These are phyloP conservation scores for Neurospora sp. DNA, from an alignment of 495 filamentous ascomycete species.

Conservation along the genomic window DNA sequence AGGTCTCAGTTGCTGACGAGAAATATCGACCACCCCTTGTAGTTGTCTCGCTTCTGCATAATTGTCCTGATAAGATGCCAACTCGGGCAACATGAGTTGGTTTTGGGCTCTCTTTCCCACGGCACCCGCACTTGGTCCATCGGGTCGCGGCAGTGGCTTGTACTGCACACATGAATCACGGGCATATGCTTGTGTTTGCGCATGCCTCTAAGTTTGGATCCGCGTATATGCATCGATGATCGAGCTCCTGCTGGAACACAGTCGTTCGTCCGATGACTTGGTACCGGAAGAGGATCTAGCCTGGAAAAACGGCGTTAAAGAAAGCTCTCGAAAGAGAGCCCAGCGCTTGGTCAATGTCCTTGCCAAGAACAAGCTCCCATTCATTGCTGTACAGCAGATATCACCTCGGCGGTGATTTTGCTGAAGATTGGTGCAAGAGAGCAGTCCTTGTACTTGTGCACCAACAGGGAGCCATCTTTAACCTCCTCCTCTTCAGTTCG, in stretches of 20 bases:
- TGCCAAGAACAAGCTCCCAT: background rate
- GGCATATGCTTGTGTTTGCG: background rate
- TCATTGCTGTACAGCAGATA: slow-evolving; percentile 5
- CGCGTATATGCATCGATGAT: background rate
- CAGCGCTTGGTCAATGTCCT: background rate
- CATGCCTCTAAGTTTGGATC: background rate
- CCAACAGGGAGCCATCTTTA: slow-evolving; percentile 48
- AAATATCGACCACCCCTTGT: background rate
- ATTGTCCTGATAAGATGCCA: background rate
- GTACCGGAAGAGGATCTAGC: background rate
- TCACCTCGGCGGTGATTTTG: slow-evolving; percentile 37
- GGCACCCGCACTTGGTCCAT: background rate
- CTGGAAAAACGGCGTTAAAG: background rate
- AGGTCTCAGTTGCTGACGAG: background rate
- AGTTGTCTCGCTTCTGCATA: background rate
- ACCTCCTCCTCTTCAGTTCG: slow-evolving; percentile 15
- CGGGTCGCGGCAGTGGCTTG: background rate
- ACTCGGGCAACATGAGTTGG: background rate
- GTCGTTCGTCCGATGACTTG: background rate
- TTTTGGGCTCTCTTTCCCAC: background rate
- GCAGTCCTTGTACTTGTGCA: slow-evolving; percentile 69
- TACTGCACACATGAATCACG: background rate
- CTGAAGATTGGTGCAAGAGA: slow-evolving; percentile 66
- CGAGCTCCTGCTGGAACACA: background rate
- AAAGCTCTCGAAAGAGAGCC: background rate